Conservation (phyloP, 768 basidiomycete species). For the Piloderma croceum region DNA sequence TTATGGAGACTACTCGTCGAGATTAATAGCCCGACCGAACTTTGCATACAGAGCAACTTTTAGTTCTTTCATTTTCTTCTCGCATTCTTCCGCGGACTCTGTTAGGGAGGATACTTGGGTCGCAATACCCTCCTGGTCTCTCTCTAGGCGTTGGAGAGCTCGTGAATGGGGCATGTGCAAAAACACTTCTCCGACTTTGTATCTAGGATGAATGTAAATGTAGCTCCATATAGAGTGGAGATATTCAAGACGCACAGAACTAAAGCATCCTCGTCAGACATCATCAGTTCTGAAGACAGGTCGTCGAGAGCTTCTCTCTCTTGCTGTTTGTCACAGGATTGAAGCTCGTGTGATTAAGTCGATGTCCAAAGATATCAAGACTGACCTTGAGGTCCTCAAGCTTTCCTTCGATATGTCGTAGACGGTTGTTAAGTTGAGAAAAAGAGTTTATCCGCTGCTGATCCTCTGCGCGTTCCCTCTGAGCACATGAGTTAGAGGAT, state of each 20-base stretch:
- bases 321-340: constrained; percentile 57
- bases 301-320: constrained; percentile 95
- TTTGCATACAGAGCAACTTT: constrained; percentile 82
- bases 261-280: constrained; percentile 77
- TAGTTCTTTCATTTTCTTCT: constrained; percentile 71
- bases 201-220: constrained; percentile 33
- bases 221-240: not conserved
- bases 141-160: constrained; percentile 68
- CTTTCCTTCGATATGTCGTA: constrained; percentile 66
- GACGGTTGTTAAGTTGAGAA: constrained; percentile 82
- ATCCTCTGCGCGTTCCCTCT: constrained; percentile 45
- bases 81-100: constrained; percentile 55
- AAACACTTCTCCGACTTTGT: constrained; percentile 87
- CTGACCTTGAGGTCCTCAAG: constrained; percentile 69
- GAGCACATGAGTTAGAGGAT: constrained; percentile 7
- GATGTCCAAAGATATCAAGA: constrained; percentile 6
- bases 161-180: constrained; percentile 66
- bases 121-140: constrained; percentile 58
- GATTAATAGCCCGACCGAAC: constrained; percentile 89
- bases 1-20: constrained; percentile 71
- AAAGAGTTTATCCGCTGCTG: constrained; percentile 90
- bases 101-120: constrained; percentile 47
- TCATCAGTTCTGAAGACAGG: constrained; percentile 78
- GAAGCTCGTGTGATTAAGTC: not conserved
- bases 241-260: constrained; percentile 52